Evolutionary conservation across 2,329 filamentous ascomycete species (phyloP).

Genomic region (Amylocarpus encephaloides): DNA sequence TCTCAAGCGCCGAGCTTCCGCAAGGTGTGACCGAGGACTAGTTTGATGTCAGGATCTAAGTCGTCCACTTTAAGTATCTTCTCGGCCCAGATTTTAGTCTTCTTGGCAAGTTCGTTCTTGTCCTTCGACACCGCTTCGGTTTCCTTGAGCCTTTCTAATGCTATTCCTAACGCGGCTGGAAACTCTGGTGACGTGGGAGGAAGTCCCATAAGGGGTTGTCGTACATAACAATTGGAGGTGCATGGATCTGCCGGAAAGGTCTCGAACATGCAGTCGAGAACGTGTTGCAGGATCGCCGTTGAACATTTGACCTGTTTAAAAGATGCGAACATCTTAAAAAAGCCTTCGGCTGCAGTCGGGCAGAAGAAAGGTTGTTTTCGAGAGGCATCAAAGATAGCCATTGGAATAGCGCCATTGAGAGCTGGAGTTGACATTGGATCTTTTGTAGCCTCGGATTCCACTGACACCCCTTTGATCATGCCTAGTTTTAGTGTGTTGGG

Average conservation of each 20-base stretch:
- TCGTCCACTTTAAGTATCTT: slow-evolving; percentile 42
- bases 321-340: slow-evolving; percentile 71
- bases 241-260: slow-evolving; percentile 54
- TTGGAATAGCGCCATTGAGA: slow-evolving; percentile 85
- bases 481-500: slow-evolving; percentile 38
- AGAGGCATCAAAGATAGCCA: slow-evolving; percentile 84
- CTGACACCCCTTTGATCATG: slow-evolving; percentile 46
- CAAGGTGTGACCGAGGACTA: slow-evolving; percentile 46
- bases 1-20: slow-evolving; percentile 21
- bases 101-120: slow-evolving; percentile 40
- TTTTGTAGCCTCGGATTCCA: slow-evolving; percentile 37
- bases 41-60: slow-evolving; percentile 50
- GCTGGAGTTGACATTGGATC: slow-evolving; percentile 59
- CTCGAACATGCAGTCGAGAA: slow-evolving; percentile 58
- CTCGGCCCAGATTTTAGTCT: slow-evolving; percentile 49
- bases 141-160: slow-evolving; percentile 56
- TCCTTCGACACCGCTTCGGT: slow-evolving; percentile 40
- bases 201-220: slow-evolving; percentile 62
- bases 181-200: slow-evolving; percentile 61
- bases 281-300: slow-evolving; percentile 63
- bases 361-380: slow-evolving; percentile 70
- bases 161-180: slow-evolving; percentile 60
- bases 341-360: slow-evolving; percentile 59
- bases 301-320: slow-evolving; percentile 64
- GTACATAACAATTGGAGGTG: slow-evolving; percentile 65